Evolutionary conservation across 768 basidiomycete genomes (phyloP).

Genomic region (Amanita jacksonii): DNA sequence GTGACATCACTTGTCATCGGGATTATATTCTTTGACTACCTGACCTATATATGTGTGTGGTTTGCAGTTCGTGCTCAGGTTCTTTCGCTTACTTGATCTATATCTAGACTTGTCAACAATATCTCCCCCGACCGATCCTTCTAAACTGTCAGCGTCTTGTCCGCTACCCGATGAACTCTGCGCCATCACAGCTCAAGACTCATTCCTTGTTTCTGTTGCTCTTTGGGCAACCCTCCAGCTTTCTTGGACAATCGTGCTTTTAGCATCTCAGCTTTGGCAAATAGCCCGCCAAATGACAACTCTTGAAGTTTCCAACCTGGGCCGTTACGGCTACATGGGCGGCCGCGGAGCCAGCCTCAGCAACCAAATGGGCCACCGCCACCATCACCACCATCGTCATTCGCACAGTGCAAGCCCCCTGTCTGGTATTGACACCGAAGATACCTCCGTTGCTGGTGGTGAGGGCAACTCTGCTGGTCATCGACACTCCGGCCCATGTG

Average conservation of each 20-base stretch:
- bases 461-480: slow-evolving; percentile 27
- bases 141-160: slow-evolving; percentile 49
- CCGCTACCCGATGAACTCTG: slow-evolving; percentile 64
- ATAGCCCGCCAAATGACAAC: slow-evolving; percentile 93
- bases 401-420: slow-evolving; percentile 20
- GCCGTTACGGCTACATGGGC: slow-evolving; percentile 95
- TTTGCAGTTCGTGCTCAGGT: slow-evolving; percentile 4
- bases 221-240: slow-evolving; percentile 89
- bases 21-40: slow-evolving; percentile 72
- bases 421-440: slow-evolving; percentile 40
- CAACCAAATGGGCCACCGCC: slow-evolving; percentile 75
- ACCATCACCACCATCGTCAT: slow-evolving; percentile 24
- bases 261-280: slow-evolving; percentile 86
- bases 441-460: slow-evolving; percentile 28
- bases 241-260: slow-evolving; percentile 87
- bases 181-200: slow-evolving; percentile 56
- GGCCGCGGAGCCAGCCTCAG: slow-evolving; percentile 66
- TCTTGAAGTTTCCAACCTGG: slow-evolving; percentile 89
- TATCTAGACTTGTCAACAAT: slow-evolving; percentile 46
- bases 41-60: slow-evolving; percentile 71
- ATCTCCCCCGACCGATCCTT: slow-evolving; percentile 25
- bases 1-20: slow-evolving; percentile 78
- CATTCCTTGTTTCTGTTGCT: slow-evolving; percentile 77
- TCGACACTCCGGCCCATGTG: slow-evolving; percentile 33
- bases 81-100: neutral